Evolutionary conservation across 805 yeast genomes (phyloP), one percentile per base, ranked within the genome.

Genomic region (Teunomyces kruisii): DNA sequence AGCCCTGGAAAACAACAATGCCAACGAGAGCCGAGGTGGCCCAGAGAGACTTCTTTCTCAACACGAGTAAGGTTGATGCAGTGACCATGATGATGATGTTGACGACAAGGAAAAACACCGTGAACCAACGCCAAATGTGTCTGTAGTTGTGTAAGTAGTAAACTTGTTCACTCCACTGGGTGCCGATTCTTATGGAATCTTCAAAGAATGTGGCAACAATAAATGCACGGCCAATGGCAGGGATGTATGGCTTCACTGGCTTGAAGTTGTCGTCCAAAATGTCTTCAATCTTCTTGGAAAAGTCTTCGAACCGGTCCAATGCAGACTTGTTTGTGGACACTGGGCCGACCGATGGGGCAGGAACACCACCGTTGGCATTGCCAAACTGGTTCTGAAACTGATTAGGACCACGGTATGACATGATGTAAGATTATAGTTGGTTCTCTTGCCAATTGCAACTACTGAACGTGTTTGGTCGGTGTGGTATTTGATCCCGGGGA

Each of bases 161-260:
- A 17, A 88, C 88, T 67, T 92, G 99, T 58, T 88, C 96, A 29
- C 77, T 66, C 97, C 97, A 92, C 70, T 91, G 97, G 5, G 89
- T 70, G 43, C 83, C 55, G 57, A 92, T 88, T 65, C 99, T 79
- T 43, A 84, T 62, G 3, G 96, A 79, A 61, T 94, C 98, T 68
- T 92, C 98, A 53, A 82, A 80, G 62, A 91, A 92, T 0, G 98
- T 94, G 40, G 96, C 96, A 45, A 92, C 96, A 50, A 92, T 91
- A 53, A 91, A 79, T 49, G 88, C 81, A 47, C 98, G 78, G 31
- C 97, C 98, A 56, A 92, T 80, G 16, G 83, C 82, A 7, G 98
- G 97, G 40, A 91, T 84, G 57, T 81, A 84, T 0, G 92, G 92
- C 61, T 77, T 83, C 37, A 84, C 60, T 42, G 80, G 71, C 53